Evolutionary conservation across 2,329 filamentous ascomycete species (phyloP).

Genomic region (Arthrobotrys iridis): DNA sequence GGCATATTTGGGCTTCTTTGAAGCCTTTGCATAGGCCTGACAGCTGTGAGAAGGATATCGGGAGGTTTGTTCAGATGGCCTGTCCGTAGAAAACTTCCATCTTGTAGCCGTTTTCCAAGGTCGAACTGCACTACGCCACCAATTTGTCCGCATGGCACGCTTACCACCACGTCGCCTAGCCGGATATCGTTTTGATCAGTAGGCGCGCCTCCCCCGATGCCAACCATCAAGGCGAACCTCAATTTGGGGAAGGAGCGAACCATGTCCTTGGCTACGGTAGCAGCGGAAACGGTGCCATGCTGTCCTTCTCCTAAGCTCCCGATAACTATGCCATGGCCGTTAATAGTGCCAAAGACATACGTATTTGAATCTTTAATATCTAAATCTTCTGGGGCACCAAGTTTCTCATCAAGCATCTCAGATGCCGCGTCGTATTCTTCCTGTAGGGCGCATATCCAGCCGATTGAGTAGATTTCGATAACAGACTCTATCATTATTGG

Average conservation of each 20-base stretch:
- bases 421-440: conserved; percentile 28
- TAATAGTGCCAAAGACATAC: conserved; percentile 5
- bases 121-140: conserved; percentile 19
- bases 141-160: neutral
- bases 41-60: neutral
- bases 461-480: conserved; percentile 15
- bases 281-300: neutral
- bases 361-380: conserved; percentile 10
- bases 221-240: conserved; percentile 25
- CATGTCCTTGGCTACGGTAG: conserved; percentile 30
- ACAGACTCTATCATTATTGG: neutral
- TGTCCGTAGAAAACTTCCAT: neutral
- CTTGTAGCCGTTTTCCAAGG: neutral
- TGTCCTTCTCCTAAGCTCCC: conserved; percentile 1
- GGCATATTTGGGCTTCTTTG: conserved; percentile 6
- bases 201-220: conserved; percentile 18
- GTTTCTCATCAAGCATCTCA: conserved; percentile 34
- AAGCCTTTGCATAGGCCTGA: neutral
- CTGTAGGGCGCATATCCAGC: conserved; percentile 52
- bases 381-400: neutral
- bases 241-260: conserved; percentile 12
- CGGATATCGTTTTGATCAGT: neutral
- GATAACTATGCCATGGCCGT: conserved; percentile 2
- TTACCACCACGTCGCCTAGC: conserved; percentile 4
- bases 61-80: neutral